These are phyloP conservation scores for Erigeron canadensis DNA, from an alignment of 129 eudicot species.

Conservation along the genomic window DNA sequence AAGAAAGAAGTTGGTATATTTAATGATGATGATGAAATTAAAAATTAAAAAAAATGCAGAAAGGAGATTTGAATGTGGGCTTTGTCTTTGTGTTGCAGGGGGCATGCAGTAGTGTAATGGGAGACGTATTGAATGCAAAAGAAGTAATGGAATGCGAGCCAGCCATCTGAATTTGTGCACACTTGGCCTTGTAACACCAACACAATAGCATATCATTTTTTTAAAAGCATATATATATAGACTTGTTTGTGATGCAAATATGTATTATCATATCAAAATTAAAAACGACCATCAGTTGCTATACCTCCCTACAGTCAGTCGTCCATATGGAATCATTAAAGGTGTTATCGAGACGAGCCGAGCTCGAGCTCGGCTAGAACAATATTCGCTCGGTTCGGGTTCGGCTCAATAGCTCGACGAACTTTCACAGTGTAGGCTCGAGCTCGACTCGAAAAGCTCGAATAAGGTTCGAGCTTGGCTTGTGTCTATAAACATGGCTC, in stretches of 20 bases:
- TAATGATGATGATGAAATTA: background rate
- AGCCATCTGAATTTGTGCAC: slow-evolving; percentile 26
- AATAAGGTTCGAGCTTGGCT: no score
- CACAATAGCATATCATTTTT: background rate
- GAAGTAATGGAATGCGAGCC: slow-evolving; percentile 31
- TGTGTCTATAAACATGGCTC: no score
- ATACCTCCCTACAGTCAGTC: no score
- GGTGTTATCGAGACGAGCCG: no score
- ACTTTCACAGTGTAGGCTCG: no score
- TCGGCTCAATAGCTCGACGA: no score
- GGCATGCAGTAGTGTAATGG: slow-evolving; percentile 33
- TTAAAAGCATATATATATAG: background rate
- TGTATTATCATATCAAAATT: no score
- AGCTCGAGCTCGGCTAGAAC: no score
- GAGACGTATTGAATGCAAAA: slow-evolving; percentile 26
- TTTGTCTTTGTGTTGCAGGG: slow-evolving; percentile 29
- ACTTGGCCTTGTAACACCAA: slow-evolving; percentile 18
- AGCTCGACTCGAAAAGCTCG: no score
- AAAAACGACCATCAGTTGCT: background rate
- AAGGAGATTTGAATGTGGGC: slow-evolving; percentile 16
- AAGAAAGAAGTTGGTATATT: background rate
- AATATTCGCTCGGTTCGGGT: no score
- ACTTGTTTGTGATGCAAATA: no score
- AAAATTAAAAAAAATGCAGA: background rate
- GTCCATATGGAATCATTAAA: no score